Conservation (phyloP, 768 basidiomycete genomes). For the Nidularia sp. region DNA sequence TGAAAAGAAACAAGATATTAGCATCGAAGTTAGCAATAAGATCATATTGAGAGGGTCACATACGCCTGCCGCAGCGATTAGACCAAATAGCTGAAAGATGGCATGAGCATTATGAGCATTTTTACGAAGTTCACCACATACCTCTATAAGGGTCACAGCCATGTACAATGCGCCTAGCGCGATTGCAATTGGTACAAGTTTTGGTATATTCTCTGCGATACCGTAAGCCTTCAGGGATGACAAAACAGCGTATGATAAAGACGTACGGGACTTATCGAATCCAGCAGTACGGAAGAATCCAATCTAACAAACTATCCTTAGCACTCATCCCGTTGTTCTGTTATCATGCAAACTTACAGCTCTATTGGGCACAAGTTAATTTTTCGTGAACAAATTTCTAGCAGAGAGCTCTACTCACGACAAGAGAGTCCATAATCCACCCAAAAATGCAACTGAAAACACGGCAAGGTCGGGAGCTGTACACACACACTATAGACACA, state of each 20-base stretch:
- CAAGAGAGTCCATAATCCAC: constrained; percentile 56
- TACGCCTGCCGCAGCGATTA: constrained; percentile 33
- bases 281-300: constrained; percentile 54
- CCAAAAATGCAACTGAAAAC: constrained; percentile 36
- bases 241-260: not conserved
- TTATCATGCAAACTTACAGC: constrained; percentile 19
- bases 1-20: constrained; percentile 12
- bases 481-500: constrained; percentile 1
- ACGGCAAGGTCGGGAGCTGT: constrained; percentile 3
- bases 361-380: constrained; percentile 11
- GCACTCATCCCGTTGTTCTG: not conserved
- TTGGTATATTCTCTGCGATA: constrained; percentile 29
- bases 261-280: constrained; percentile 46
- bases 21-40: not conserved
- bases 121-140: constrained; percentile 5
- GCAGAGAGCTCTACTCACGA: constrained; percentile 42
- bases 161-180: constrained; percentile 59
- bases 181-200: constrained; percentile 52
- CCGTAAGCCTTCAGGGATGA: not conserved
- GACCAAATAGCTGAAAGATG: constrained; percentile 37
- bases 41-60: not conserved
- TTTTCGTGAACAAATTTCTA: not conserved
- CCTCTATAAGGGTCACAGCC: constrained; percentile 44
- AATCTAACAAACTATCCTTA: constrained; percentile 34
- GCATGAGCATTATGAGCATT: not conserved